Percentiles rank a stretch among this genome's conserved stretches.
Evolutionary conservation across 768 basidiomycete species (phyloP).

Genomic region (Collybiopsis confluens): DNA sequence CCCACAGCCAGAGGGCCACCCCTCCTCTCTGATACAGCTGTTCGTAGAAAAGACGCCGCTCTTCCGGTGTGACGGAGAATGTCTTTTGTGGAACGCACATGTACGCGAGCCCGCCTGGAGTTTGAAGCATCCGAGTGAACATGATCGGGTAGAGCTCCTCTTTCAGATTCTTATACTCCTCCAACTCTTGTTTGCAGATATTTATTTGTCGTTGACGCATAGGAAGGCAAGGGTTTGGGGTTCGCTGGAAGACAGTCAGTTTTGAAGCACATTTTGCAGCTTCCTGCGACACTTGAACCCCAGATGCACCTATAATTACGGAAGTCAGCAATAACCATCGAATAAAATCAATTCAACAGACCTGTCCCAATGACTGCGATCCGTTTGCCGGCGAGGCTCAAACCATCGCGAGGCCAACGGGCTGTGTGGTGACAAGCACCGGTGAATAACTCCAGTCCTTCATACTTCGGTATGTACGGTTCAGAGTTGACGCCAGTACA

Average conservation of each 20-base stretch:
- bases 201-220: slow-evolving; percentile 7
- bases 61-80: slow-evolving; percentile 3
- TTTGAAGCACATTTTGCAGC: slow-evolving; percentile 2
- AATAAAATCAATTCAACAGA: no score
- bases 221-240: slow-evolving; percentile 7
- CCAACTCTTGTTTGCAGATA: background rate
- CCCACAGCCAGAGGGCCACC: slow-evolving; percentile 1
- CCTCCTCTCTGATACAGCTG: slow-evolving; percentile 2
- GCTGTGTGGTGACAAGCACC: slow-evolving; percentile 6
- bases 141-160: slow-evolving; percentile 6
- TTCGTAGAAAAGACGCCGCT: background rate
- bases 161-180: background rate
- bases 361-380: slow-evolving; percentile 8
- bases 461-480: background rate
- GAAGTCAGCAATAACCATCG: no score
- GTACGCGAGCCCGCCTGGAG: slow-evolving; percentile 2
- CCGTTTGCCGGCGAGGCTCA: slow-evolving; percentile 3
- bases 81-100: background rate
- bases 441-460: slow-evolving; percentile 5
- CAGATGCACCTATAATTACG: background rate
- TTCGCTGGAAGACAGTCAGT: slow-evolving; percentile 8
- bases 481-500: slow-evolving; percentile 7
- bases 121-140: slow-evolving; percentile 3
- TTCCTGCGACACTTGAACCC: slow-evolving; percentile 8
- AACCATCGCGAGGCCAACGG: slow-evolving; percentile 5